Conservation (phyloP, 1,139 yeast genomes). For the Arxiozyma telluris region DNA sequence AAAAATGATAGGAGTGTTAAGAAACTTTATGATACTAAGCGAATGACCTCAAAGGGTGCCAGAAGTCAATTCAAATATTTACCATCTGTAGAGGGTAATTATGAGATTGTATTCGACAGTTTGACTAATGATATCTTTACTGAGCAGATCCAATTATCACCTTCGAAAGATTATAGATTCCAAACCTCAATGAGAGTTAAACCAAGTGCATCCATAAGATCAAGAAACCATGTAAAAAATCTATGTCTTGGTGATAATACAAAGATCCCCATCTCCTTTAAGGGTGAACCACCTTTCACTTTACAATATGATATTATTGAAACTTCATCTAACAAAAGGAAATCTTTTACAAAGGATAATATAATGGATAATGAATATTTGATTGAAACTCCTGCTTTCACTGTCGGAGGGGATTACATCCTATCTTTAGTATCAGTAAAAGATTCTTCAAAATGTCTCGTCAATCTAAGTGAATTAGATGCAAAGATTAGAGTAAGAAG, state of each 20-base stretch:
- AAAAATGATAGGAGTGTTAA: conserved; percentile 21
- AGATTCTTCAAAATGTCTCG: conserved; percentile 70
- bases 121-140: conserved; percentile 50
- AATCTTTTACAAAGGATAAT: conserved; percentile 36
- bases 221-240: conserved; percentile 25
- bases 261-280: conserved; percentile 48
- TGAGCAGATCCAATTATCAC: conserved; percentile 30
- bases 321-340: conserved; percentile 39
- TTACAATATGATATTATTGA: conserved; percentile 60
- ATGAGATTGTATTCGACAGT: conserved; percentile 57
- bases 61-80: conserved; percentile 55
- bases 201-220: conserved; percentile 33
- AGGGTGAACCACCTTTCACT: conserved; percentile 73
- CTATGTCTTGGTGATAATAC: conserved; percentile 42
- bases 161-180: conserved; percentile 30
- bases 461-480: conserved; percentile 51
- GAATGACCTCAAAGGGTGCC: conserved; percentile 33
- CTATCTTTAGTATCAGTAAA: conserved; percentile 53
- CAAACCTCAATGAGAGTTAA: conserved; percentile 38
- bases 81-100: conserved; percentile 77
- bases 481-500: conserved; percentile 56
- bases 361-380: conserved; percentile 35
- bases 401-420: conserved; percentile 61
- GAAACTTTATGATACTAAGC: conserved; percentile 32
- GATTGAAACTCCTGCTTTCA: conserved; percentile 47